These are phyloP conservation scores for Phytophthora quininea DNA, from an alignment of 352 stramenopile genomes.

Conservation along the genomic window DNA sequence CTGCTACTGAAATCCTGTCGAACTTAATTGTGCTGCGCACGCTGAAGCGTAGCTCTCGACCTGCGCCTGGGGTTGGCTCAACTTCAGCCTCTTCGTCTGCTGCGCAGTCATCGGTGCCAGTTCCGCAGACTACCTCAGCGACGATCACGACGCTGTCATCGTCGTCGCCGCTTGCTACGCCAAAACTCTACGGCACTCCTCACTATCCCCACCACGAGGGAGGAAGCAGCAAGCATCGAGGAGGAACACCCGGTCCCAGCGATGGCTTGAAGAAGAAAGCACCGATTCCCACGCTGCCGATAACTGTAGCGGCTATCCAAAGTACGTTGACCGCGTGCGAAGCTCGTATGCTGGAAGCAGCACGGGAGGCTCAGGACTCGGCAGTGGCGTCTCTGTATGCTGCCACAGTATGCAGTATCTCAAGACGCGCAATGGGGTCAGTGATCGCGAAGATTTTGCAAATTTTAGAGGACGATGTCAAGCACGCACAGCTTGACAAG, in stretches of 20 bases:
- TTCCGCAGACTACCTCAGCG: conserved; percentile 33
- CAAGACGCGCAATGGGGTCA: conserved; percentile 75
- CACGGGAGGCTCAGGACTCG: conserved; percentile 66
- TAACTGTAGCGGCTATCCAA: conserved; percentile 36
- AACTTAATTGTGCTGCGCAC: conserved; percentile 80
- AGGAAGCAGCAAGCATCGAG: conserved; percentile 27
- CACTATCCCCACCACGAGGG: conserved; percentile 31
- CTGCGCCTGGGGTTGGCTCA: conserved; percentile 37
- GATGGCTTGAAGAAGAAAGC: conserved; percentile 30
- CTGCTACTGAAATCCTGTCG: conserved; percentile 78
- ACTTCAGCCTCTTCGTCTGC: conserved; percentile 41
- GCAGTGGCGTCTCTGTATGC: conserved; percentile 82
- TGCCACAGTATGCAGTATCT: conserved; percentile 82
- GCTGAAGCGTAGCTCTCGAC: conserved; percentile 64
- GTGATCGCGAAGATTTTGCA: conserved; percentile 84
- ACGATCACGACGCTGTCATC: conserved; percentile 43
- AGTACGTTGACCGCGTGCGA: conserved; percentile 57
- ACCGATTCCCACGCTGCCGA: conserved; percentile 10
- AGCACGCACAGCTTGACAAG: conserved; percentile 61
- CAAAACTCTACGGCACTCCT: conserved; percentile 37
- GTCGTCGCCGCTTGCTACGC: conserved; percentile 40
- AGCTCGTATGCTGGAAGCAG: conserved; percentile 55
- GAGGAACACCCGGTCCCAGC: conserved; percentile 27
- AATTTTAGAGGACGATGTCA: conserved; percentile 83
- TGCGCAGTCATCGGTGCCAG: conserved; percentile 36